These are phyloP conservation scores for Salvia sclarea DNA, from an alignment of 305 asterid genomes.

Conservation along the genomic window DNA sequence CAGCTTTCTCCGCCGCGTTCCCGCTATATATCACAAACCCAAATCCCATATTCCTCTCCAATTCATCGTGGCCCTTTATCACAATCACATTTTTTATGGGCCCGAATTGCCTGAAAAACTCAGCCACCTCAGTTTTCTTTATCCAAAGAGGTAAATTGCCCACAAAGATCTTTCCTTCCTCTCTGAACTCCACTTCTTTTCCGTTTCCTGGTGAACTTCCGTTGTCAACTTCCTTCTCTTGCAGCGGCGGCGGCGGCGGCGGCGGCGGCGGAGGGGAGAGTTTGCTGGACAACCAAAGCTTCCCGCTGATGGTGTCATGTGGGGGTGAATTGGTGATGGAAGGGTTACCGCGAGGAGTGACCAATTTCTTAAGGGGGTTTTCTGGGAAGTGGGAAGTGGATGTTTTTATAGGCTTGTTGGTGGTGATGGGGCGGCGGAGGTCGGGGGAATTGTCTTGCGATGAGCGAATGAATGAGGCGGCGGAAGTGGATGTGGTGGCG, in stretches of 20 bases:
- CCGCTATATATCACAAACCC: conserved; percentile 88
- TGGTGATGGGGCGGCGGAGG: conserved; percentile 68
- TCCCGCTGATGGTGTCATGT: conserved; percentile 49
- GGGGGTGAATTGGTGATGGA: conserved; percentile 30
- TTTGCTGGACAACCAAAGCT: conserved; percentile 80
- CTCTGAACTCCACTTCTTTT: conserved; percentile 52
- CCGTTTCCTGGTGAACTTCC: conserved; percentile 41
- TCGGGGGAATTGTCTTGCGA: conserved; percentile 44
- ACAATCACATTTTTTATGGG: conserved; percentile 77
- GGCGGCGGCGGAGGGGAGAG: conserved; percentile 61
- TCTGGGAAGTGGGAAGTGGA: conserved; percentile 38
- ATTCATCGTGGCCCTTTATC: conserved; percentile 76
- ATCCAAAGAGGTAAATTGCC: conserved; percentile 93
- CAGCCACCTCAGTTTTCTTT: conserved; percentile 66
- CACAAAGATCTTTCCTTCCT: conserved; percentile 80
- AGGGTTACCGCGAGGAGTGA: conserved; percentile 30
- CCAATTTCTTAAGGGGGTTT: conserved; percentile 60
- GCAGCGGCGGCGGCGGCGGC: conserved; percentile 27
- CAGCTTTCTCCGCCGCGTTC: conserved; percentile 72
- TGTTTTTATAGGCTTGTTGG: conserved; percentile 48
- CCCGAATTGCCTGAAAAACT: conserved; percentile 94
- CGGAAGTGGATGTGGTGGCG: conserved; percentile 36
- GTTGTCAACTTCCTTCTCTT: conserved; percentile 30
- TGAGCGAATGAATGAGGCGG: conserved; percentile 30
- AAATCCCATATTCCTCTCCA: conserved; percentile 89